Conservation (phyloP, 2,329 filamentous ascomycete species). For the Aspergillus sojae region DNA sequence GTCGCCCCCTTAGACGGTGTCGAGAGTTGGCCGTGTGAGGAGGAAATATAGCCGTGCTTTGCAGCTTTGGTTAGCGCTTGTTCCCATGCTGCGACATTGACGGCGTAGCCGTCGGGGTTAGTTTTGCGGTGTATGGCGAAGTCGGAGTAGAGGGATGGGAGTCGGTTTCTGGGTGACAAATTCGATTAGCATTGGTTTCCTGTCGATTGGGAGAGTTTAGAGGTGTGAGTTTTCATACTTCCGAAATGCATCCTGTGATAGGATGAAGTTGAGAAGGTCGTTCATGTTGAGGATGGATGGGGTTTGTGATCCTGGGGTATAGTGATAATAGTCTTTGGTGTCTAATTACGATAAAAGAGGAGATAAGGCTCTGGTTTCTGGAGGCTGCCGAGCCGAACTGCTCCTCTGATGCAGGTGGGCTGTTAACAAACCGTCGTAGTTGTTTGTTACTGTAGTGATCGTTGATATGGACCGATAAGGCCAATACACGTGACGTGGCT, state of each 20-base stretch:
- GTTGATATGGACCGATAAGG: constrained; percentile 12
- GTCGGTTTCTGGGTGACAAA: constrained; percentile 60
- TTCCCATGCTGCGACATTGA: constrained; percentile 80
- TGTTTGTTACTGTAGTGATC: constrained; percentile 8
- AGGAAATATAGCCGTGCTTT: constrained; percentile 61
- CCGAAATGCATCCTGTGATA: constrained; percentile 61
- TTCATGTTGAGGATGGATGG: constrained; percentile 36
- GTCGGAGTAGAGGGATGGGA: constrained; percentile 87
- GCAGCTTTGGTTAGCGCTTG: constrained; percentile 71
- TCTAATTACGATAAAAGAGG: neutral
- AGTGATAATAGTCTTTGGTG: neutral
- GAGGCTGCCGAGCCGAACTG: neutral
- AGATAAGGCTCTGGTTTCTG: neutral
- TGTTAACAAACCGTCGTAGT: constrained; percentile 9
- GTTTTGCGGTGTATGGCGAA: constrained; percentile 72
- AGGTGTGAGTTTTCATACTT: constrained; percentile 48
- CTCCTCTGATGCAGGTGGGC: neutral
- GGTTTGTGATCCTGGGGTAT: neutral
- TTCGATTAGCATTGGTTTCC: neutral
- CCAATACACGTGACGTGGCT: neutral
- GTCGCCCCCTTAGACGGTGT: constrained; percentile 7
- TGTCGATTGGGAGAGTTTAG: neutral
- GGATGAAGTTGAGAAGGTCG: constrained; percentile 69
- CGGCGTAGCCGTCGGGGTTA: constrained; percentile 82
- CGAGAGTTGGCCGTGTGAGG: constrained; percentile 29